phyloP scores from a whole-genome alignment of 805 yeast species.

The Zygosaccharomyces rouxii region DNA sequence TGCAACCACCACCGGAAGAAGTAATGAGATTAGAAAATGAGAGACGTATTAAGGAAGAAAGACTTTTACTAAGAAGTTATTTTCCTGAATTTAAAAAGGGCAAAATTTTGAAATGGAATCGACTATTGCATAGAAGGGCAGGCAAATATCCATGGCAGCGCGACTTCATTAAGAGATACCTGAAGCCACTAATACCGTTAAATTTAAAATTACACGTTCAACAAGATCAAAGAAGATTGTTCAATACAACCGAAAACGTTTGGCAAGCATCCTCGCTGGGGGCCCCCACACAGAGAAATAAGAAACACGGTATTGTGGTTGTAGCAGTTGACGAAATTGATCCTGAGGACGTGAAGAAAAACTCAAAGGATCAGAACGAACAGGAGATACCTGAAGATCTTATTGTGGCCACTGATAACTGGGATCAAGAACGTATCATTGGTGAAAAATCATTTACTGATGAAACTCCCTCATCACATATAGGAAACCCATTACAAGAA shows the following conservation, averaged over 20 bases:
- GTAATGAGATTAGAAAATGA: constrained; percentile 14
- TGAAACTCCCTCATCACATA: background rate
- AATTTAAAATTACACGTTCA: constrained; percentile 50
- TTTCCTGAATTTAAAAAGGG: constrained; percentile 52
- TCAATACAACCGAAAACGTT: constrained; percentile 32
- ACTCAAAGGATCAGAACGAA: constrained; percentile 19
- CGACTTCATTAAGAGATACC: constrained; percentile 13
- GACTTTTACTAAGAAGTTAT: constrained; percentile 41
- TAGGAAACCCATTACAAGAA: constrained; percentile 23
- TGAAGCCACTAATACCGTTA: constrained; percentile 45
- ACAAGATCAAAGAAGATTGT: constrained; percentile 47
- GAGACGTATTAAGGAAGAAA: constrained; percentile 30
- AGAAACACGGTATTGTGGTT: constrained; percentile 20
- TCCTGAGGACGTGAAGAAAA: constrained; percentile 20
- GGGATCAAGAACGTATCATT: constrained; percentile 67
- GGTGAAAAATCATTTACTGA: constrained; percentile 33
- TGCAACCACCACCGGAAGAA: constrained; percentile 15
- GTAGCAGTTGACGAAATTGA: constrained; percentile 26
- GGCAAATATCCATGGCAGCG: constrained; percentile 46
- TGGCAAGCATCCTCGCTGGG: constrained; percentile 9
- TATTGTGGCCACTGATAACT: constrained; percentile 65
- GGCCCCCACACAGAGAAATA: constrained; percentile 6
- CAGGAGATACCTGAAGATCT: constrained; percentile 47
- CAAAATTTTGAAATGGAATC: constrained; percentile 50
- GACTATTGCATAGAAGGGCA: constrained; percentile 47